These are phyloP conservation scores for Cyanidiococcus yangmingshanensis DNA, from an alignment of 23 red algal genomes.

Conservation along the genomic window DNA sequence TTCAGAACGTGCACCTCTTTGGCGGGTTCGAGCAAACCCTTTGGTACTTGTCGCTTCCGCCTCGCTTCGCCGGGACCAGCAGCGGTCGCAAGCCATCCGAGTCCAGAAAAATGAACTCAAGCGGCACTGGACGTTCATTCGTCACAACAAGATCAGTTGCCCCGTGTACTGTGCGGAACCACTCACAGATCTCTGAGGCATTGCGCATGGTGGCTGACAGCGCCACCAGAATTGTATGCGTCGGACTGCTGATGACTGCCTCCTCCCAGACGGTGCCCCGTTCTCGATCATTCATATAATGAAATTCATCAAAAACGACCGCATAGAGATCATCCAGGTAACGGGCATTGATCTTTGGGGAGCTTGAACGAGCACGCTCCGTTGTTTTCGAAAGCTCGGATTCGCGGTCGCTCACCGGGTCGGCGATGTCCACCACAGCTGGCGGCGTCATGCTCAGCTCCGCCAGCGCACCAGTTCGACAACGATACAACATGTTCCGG, in stretches of 20 bases:
- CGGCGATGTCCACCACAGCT: slow-evolving; percentile 21
- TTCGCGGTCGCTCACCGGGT: too few species aligned
- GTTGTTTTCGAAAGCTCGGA: too few species aligned
- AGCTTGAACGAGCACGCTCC: background rate
- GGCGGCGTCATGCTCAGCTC: background rate
- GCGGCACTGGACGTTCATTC: slow-evolving; percentile 55
- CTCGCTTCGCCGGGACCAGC: slow-evolving; percentile 33
- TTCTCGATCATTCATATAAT: slow-evolving; percentile 80
- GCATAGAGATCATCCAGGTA: slow-evolving; percentile 46
- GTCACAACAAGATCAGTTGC: slow-evolving; percentile 44
- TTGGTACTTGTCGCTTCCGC: background rate
- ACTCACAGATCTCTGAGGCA: slow-evolving; percentile 45
- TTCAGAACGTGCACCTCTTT: background rate
- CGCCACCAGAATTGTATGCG: slow-evolving; percentile 58
- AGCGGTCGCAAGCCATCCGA: slow-evolving; percentile 51
- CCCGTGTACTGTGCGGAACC: slow-evolving; percentile 69
- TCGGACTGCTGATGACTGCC: slow-evolving; percentile 69
- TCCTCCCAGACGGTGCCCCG: slow-evolving; percentile 98
- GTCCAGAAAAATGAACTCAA: slow-evolving; percentile 55
- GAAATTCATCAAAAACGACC: slow-evolving; percentile 95
- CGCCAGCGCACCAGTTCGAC: background rate
- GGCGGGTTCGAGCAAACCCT: background rate
- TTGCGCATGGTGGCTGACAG: slow-evolving; percentile 88
- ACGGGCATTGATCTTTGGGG: background rate
- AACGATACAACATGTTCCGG: slow-evolving; percentile 84